These are phyloP conservation scores for Flaveria bidentis DNA, from an alignment of 129 eudicot genomes.

Conservation along the genomic window DNA sequence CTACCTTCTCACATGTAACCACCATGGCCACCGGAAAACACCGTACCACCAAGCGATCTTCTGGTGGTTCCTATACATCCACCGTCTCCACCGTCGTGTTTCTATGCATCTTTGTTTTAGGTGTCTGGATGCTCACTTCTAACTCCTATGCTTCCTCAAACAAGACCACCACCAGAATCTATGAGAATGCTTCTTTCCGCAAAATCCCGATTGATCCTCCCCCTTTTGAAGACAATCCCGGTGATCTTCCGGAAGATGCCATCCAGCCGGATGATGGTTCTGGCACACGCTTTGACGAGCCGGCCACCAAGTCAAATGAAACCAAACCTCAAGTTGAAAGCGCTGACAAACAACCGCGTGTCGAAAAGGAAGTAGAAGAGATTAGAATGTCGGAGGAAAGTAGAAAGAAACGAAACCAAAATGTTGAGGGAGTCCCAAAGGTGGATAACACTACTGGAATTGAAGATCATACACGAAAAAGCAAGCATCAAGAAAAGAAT, in stretches of 20 bases:
- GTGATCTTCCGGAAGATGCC: conserved; percentile 63
- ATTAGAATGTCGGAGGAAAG: conserved; percentile 59
- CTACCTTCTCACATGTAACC: conserved; percentile 24
- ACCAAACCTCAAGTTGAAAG: conserved; percentile 25
- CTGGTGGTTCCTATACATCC: conserved; percentile 48
- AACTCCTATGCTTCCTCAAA: conserved; percentile 40
- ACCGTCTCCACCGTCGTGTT: conserved; percentile 56
- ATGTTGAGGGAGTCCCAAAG: conserved; percentile 12
- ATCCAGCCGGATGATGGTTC: conserved; percentile 41
- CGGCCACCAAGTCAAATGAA: conserved; percentile 17
- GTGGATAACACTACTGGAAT: conserved; percentile 16
- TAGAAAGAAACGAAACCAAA: conserved; percentile 42
- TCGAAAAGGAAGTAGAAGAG: conserved; percentile 42
- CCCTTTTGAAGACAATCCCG: conserved; percentile 56
- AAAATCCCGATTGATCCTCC: conserved; percentile 26
- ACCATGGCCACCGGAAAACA: conserved; percentile 53
- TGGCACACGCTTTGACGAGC: conserved; percentile 19
- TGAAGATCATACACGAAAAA: conserved; percentile 23
- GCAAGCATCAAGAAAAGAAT: not conserved
- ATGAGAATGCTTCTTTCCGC: conserved; percentile 19
- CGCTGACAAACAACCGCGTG: conserved; percentile 31
- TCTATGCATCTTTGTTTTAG: conserved; percentile 53
- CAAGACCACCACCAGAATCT: conserved; percentile 33
- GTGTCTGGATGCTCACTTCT: conserved; percentile 66
- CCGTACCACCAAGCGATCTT: conserved; percentile 52